These are phyloP conservation scores for Lactarius sanguifluus DNA, from an alignment of 768 basidiomycete genomes.

Conservation along the genomic window DNA sequence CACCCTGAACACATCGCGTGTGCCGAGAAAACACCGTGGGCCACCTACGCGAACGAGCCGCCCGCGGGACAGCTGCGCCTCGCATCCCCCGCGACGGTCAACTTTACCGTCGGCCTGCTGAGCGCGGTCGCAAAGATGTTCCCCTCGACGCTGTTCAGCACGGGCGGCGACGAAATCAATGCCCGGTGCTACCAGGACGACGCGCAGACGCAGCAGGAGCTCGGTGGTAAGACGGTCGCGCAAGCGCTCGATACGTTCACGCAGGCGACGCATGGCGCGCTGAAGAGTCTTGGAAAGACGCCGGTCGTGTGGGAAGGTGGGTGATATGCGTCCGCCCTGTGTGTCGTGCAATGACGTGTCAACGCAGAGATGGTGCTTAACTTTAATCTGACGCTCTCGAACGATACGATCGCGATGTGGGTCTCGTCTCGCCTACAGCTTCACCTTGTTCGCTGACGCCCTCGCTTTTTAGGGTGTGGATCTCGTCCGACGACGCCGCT, in stretches of 20 bases:
- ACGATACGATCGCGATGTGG: constrained; percentile 18
- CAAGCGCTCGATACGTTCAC: constrained; percentile 67
- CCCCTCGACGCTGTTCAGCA: constrained; percentile 64
- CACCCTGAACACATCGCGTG: constrained; percentile 80
- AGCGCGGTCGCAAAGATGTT: constrained; percentile 50
- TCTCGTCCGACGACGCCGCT: constrained; percentile 58
- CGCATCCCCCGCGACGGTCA: constrained; percentile 55
- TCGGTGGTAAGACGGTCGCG: constrained; percentile 51
- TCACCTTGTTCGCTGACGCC: neutral
- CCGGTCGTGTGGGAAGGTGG: constrained; percentile 82
- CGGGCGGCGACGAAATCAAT: constrained; percentile 85
- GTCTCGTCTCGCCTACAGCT: neutral
- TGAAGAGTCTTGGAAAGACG: constrained; percentile 60
- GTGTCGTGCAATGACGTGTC: neutral
- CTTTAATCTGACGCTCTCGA: constrained; percentile 10
- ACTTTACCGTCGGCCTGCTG: constrained; percentile 59
- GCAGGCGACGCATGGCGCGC: constrained; percentile 53
- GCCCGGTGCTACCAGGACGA: constrained; percentile 64
- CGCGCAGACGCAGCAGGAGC: constrained; percentile 50
- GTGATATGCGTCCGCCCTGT: constrained; percentile 7
- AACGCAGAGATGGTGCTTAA: constrained; percentile 1
- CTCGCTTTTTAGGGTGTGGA: constrained; percentile 61
- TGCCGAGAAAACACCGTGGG: constrained; percentile 54
- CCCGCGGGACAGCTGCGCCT: constrained; percentile 83
- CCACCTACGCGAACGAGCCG: constrained; percentile 65